A percentile compares a stretch with the other conserved stretches of the same genome.
Conservation (phyloP, 352 stramenopile species). For the Hyaloperonospora arabidopsidis region DNA sequence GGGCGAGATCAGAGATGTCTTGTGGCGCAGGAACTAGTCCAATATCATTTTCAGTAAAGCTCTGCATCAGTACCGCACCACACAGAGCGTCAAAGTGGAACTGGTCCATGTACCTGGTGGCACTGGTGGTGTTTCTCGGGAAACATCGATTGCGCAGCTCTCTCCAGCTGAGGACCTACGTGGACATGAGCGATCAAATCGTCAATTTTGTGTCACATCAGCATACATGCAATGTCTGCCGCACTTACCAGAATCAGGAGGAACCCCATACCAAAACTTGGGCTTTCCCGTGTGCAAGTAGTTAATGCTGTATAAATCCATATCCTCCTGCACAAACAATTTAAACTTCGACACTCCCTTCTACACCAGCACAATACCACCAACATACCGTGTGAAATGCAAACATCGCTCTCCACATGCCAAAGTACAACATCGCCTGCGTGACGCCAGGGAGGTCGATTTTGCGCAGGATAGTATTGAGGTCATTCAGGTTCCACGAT, state of each 20-base stretch:
- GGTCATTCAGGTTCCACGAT: constrained; percentile 84
- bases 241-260: constrained; percentile 48
- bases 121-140: constrained; percentile 80
- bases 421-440: constrained; percentile 90
- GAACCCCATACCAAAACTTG: constrained; percentile 91
- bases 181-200: constrained; percentile 3
- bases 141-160: constrained; percentile 78
- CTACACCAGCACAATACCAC: background rate
- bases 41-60: background rate
- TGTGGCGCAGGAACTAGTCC: constrained; percentile 87
- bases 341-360: background rate
- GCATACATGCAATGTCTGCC: background rate
- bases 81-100: background rate
- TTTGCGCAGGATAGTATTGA: constrained; percentile 80
- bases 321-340: constrained; percentile 66
- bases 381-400: constrained; percentile 80
- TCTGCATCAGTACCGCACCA: background rate
- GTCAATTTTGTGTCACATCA: constrained; percentile 2
- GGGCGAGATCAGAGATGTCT: constrained; percentile 88
- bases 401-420: constrained; percentile 92
- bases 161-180: constrained; percentile 66
- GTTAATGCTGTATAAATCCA: constrained; percentile 93
- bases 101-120: constrained; percentile 35
- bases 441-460: constrained; percentile 84
- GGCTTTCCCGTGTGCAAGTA: constrained; percentile 88